These are phyloP conservation scores for Penicillium polonicum DNA, from an alignment of 2,329 filamentous ascomycete species.

Conservation along the genomic window DNA sequence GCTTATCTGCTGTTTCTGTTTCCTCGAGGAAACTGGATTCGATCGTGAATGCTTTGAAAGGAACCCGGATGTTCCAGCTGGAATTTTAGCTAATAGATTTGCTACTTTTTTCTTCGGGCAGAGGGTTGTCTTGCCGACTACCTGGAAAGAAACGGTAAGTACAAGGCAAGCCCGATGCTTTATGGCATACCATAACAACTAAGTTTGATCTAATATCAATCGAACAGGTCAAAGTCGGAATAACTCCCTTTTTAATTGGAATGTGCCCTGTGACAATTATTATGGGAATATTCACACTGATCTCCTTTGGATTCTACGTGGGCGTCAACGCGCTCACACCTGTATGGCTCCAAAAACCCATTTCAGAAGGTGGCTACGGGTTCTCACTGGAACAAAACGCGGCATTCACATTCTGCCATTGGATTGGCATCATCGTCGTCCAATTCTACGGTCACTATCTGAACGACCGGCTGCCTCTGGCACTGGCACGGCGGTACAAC, in stretches of 20 bases:
- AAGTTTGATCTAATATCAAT: background rate
- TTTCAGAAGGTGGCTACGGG: conserved; percentile 42
- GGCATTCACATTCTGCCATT: conserved; percentile 42
- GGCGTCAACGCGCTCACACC: conserved; percentile 36
- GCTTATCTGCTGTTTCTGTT: conserved; percentile 37
- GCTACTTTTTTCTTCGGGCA: conserved; percentile 31
- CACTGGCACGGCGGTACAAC: conserved; percentile 28
- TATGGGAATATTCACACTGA: conserved; percentile 39
- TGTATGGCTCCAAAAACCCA: conserved; percentile 43
- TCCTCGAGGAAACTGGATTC: conserved; percentile 44
- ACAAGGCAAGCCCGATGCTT: background rate
- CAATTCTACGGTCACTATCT: conserved; percentile 39
- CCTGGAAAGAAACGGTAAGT: conserved; percentile 26
- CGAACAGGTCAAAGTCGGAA: conserved; percentile 20
- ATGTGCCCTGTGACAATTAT: conserved; percentile 40
- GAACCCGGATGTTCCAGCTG: conserved; percentile 18
- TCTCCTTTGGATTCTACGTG: conserved; percentile 39
- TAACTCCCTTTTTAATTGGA: conserved; percentile 29
- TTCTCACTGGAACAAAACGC: conserved; percentile 44
- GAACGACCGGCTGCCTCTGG: conserved; percentile 43
- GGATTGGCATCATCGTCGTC: conserved; percentile 42
- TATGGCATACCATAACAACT: background rate
- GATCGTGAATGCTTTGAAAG: conserved; percentile 24
- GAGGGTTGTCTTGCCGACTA: conserved; percentile 22
- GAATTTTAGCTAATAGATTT: conserved; percentile 23